phyloP scores from a whole-genome alignment of 768 basidiomycete genomes.

The Naganishia vishniacii region DNA sequence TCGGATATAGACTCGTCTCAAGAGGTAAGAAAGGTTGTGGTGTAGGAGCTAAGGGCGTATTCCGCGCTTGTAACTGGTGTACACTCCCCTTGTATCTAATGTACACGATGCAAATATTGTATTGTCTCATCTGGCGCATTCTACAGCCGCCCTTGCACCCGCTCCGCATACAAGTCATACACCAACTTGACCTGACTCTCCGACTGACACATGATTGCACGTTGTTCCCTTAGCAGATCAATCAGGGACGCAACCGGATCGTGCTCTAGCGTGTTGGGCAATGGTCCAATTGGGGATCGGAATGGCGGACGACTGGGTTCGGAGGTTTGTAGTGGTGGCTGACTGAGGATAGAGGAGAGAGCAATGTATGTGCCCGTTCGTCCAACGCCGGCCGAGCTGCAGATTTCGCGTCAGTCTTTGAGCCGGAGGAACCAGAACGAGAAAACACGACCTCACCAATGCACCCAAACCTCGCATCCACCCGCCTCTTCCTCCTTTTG shows the following conservation, averaged over 20 bases:
- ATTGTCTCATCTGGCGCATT: too few relatives aligned
- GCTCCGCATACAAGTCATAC: constrained; percentile 27
- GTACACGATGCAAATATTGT: too few relatives aligned
- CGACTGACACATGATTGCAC: constrained; percentile 42
- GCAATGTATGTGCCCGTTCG: constrained; percentile 48
- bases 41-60: too few relatives aligned
- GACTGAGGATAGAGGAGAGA: constrained; percentile 39
- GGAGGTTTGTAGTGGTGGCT: background rate
- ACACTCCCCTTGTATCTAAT: too few relatives aligned
- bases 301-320: background rate
- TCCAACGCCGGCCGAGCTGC: constrained; percentile 47
- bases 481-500: constrained; percentile 26
- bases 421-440: too few relatives aligned
- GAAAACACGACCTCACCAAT: too few relatives aligned
- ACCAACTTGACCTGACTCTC: constrained; percentile 38
- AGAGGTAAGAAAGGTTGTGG: background rate
- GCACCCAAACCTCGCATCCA: constrained; percentile 44
- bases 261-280: constrained; percentile 29
- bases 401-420: too few relatives aligned
- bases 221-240: constrained; percentile 41
- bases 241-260: constrained; percentile 42
- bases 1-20: constrained; percentile 16
- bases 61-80: too few relatives aligned
- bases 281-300: constrained; percentile 35
- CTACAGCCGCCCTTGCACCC: background rate